Conservation (phyloP, 768 basidiomycete species). For the Phanerochaete carnosa region DNA sequence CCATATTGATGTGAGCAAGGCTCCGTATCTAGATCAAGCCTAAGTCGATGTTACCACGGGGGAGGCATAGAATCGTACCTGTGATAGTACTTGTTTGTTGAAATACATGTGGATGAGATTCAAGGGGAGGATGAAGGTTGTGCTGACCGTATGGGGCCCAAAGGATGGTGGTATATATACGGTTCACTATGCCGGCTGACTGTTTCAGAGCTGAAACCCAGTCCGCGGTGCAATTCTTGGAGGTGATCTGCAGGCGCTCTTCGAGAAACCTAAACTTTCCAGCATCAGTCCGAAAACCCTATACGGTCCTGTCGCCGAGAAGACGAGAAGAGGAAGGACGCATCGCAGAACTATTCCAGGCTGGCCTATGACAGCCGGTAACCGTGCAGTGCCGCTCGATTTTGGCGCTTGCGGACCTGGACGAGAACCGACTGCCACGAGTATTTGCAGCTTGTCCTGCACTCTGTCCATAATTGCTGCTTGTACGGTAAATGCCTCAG, state of each 20-base stretch:
- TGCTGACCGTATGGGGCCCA: not conserved
- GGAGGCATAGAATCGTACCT: not conserved
- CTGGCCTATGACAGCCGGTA: no score
- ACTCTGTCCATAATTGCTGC: no score
- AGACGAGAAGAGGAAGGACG: not conserved
- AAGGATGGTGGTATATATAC: not conserved
- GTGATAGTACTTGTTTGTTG: not conserved
- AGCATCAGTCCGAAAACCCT: not conserved
- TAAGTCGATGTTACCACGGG: not conserved
- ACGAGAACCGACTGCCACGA: no score
- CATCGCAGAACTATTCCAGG: not conserved
- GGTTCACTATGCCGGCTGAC: not conserved
- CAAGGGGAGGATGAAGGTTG: not conserved
- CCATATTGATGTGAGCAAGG: not conserved
- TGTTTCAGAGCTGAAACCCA: not conserved
- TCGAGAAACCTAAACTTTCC: not conserved
- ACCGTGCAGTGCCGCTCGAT: not conserved
- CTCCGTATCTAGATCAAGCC: not conserved
- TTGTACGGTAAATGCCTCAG: no score
- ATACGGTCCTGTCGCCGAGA: not conserved
- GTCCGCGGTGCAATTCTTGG: not conserved
- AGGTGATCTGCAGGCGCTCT: not conserved
- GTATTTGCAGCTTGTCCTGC: no score
- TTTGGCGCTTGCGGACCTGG: not conserved
- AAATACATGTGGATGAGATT: not conserved